phyloP scores from a whole-genome alignment of 2,329 filamentous ascomycete species.

The Fusarium haematococcum region DNA sequence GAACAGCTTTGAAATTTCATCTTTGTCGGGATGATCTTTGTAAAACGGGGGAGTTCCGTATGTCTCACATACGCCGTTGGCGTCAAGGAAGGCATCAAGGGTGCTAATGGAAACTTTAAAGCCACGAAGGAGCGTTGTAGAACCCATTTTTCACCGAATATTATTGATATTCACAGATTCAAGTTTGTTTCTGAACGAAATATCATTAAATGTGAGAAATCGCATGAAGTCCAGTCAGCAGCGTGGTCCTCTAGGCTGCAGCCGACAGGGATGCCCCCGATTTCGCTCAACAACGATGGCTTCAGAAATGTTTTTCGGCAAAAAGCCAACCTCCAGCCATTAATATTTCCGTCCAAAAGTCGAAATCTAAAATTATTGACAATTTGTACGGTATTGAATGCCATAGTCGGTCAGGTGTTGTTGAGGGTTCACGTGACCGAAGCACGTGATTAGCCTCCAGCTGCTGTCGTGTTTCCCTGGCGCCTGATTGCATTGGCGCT shows the following conservation, averaged over 20 bases:
- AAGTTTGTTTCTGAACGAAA: not conserved
- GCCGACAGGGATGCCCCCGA: not conserved
- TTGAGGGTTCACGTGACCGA: slow-evolving; percentile 31
- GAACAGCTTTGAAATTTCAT: not conserved
- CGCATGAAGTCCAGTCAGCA: not conserved
- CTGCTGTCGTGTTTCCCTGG: slow-evolving; percentile 59
- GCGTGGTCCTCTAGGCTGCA: not conserved
- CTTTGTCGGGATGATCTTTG: not conserved
- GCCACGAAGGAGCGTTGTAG: not conserved
- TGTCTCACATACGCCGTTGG: not conserved
- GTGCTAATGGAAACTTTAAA: not conserved
- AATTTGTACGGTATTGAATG: not conserved
- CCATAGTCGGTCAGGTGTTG: not conserved
- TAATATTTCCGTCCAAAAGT: not conserved
- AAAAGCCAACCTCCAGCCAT: accelerated
- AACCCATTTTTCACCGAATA: not conserved
- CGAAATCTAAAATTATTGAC: not conserved
- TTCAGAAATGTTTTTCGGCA: not conserved
- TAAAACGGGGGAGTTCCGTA: not conserved
- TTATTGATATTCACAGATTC: accelerated
- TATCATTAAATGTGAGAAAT: not conserved
- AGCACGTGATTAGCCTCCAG: slow-evolving; percentile 48
- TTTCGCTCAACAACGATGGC: not conserved
- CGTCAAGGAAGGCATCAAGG: not conserved
- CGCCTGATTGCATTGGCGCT: slow-evolving; percentile 53